phyloP scores from a whole-genome alignment of 192 early-diverging fungal genomes.

The Funneliformis geosporum region DNA sequence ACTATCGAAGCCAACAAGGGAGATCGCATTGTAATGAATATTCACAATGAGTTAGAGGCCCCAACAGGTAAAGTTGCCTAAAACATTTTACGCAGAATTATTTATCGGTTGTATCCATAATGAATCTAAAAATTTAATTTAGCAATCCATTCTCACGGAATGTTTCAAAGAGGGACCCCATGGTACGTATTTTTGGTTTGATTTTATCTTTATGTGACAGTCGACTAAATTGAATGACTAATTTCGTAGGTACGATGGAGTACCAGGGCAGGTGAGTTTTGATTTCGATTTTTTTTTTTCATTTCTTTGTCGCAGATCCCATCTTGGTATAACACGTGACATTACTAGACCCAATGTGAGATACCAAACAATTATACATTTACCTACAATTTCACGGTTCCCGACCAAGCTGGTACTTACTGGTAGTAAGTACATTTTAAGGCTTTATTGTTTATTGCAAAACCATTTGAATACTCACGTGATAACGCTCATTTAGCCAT shows the following conservation, averaged over 20 bases:
- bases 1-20: background rate
- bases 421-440: constrained; percentile 51
- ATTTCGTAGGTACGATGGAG: constrained; percentile 55
- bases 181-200: too few species aligned
- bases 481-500: constrained; percentile 49
- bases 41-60: background rate
- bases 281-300: too few species aligned
- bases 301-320: too few species aligned
- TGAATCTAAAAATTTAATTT: too few species aligned
- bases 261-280: constrained; percentile 45
- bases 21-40: background rate
- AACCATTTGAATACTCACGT: background rate
- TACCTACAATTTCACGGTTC: constrained; percentile 67
- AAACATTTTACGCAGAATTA: too few species aligned
- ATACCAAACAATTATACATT: constrained; percentile 68
- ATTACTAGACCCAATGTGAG: constrained; percentile 65
- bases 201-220: too few species aligned
- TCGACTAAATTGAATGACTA: too few species aligned
- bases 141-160: too few species aligned
- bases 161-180: too few species aligned
- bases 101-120: too few species aligned
- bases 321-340: background rate
- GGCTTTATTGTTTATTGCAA: too few species aligned
- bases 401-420: constrained; percentile 73
- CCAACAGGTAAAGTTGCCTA: too few species aligned